Conservation (phyloP, 2,329 filamentous ascomycete genomes). For the Arthroderma sp. region DNA sequence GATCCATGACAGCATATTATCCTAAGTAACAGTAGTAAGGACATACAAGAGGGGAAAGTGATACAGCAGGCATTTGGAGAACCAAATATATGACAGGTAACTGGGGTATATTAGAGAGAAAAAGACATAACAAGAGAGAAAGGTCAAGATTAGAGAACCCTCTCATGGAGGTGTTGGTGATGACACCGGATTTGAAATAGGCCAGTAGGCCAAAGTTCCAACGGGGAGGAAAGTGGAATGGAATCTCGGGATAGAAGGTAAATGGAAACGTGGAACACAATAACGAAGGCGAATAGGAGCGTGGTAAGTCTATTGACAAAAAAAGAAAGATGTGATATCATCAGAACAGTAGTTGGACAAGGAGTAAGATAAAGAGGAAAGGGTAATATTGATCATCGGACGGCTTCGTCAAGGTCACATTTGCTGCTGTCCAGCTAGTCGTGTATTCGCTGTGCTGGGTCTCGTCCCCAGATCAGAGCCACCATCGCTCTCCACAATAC, state of each 20-base stretch:
- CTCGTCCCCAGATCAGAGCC: constrained; percentile 26
- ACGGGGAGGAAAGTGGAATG: not conserved
- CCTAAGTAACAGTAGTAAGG: not conserved
- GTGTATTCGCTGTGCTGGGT: constrained; percentile 17
- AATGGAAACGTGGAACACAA: not conserved
- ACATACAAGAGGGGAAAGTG: not conserved
- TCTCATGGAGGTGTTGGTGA: not conserved
- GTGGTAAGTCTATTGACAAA: not conserved
- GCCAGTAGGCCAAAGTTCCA: not conserved
- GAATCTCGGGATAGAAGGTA: not conserved
- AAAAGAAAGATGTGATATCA: constrained; percentile 2
- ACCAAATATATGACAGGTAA: constrained; percentile 1
- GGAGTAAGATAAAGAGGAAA: constrained; percentile 4
- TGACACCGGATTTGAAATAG: not conserved
- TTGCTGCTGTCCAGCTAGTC: not conserved
- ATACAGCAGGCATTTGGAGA: not conserved
- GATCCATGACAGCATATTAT: constrained; percentile 3
- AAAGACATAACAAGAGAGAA: not conserved
- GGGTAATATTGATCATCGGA: not conserved
- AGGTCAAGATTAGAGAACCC: not conserved
- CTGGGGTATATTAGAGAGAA: not conserved
- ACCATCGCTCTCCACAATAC: constrained; percentile 31
- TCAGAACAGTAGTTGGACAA: not conserved
- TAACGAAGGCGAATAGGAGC: not conserved
- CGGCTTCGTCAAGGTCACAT: not conserved